These are phyloP conservation scores for Amanita pseudoporphyria DNA, from an alignment of 768 basidiomycete species.

Conservation along the genomic window DNA sequence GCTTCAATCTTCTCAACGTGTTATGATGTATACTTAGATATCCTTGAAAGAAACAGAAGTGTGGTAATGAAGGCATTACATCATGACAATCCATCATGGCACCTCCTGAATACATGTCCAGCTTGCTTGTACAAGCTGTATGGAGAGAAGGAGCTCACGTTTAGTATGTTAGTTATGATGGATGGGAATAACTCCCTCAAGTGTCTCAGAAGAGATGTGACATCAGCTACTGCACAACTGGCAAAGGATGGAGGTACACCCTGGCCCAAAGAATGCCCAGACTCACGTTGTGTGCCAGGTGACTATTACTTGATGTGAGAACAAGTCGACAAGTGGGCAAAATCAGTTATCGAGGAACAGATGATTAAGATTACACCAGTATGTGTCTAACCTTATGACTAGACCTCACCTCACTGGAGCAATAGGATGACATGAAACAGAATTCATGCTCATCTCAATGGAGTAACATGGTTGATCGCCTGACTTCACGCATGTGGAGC, in stretches of 20 bases:
- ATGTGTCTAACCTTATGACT: background rate
- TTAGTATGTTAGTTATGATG: constrained; percentile 14
- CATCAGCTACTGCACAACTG: background rate
- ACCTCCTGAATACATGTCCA: constrained; percentile 18
- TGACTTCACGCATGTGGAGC: constrained; percentile 13
- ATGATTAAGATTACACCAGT: background rate
- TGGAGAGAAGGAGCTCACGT: constrained; percentile 14
- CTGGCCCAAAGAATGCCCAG: constrained; percentile 10
- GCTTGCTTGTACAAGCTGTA: constrained; percentile 19
- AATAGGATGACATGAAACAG: constrained; percentile 5
- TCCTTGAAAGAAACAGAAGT: constrained; percentile 7
- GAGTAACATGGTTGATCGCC: constrained; percentile 14
- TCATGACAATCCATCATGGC: constrained; percentile 16
- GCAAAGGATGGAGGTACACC: background rate
- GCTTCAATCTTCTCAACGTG: constrained; percentile 1
- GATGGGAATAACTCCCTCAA: constrained; percentile 23
- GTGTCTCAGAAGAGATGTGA: background rate
- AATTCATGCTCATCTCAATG: constrained; percentile 15
- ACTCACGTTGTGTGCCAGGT: constrained; percentile 6
- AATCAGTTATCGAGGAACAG: constrained; percentile 5
- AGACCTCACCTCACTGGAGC: background rate
- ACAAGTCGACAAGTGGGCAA: too few species aligned
- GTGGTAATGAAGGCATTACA: constrained; percentile 15
- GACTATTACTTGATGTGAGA: constrained; percentile 15
- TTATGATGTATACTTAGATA: constrained; percentile 17